Conservation (phyloP, 2,329 filamentous ascomycete species). For the Trichoderma semiorbis region DNA sequence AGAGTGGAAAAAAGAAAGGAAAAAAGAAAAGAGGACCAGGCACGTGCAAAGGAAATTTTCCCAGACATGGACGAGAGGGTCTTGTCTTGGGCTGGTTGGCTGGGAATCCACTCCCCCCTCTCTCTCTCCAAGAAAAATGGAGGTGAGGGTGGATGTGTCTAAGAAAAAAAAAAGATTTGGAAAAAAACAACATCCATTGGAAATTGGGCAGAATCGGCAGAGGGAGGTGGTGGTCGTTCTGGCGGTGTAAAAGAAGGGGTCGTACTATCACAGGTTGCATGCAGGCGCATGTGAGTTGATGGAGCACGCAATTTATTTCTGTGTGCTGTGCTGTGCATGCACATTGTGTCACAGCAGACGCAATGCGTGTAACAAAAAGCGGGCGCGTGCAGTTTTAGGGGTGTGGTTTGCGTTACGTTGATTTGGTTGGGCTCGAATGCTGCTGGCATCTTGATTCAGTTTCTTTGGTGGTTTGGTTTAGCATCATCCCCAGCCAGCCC, state of each 20-base stretch:
- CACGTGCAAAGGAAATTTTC: not conserved
- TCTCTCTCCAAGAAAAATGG: not conserved
- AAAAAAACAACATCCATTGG: not conserved
- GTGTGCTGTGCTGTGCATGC: not conserved
- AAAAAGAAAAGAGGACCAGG: not conserved
- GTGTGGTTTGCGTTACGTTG: not conserved
- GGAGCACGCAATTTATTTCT: constrained; percentile 10
- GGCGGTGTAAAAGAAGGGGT: constrained; percentile 1
- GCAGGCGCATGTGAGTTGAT: constrained; percentile 6
- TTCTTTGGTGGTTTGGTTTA: not conserved
- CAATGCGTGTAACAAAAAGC: not conserved
- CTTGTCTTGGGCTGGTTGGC: not conserved
- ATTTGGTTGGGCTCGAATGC: not conserved
- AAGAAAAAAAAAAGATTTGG: not conserved
- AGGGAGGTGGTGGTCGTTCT: not conserved
- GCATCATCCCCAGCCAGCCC: not conserved
- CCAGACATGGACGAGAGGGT: not conserved
- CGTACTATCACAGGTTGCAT: not conserved
- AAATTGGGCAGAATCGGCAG: constrained; percentile 8
- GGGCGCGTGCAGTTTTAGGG: not conserved
- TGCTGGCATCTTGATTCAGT: not conserved
- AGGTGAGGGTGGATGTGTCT: not conserved
- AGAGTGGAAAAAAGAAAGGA: not conserved
- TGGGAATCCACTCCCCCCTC: not conserved
- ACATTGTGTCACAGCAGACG: not conserved